Evolutionary conservation across 495 filamentous ascomycete species (phyloP).

Genomic region (Penicillium salamii): DNA sequence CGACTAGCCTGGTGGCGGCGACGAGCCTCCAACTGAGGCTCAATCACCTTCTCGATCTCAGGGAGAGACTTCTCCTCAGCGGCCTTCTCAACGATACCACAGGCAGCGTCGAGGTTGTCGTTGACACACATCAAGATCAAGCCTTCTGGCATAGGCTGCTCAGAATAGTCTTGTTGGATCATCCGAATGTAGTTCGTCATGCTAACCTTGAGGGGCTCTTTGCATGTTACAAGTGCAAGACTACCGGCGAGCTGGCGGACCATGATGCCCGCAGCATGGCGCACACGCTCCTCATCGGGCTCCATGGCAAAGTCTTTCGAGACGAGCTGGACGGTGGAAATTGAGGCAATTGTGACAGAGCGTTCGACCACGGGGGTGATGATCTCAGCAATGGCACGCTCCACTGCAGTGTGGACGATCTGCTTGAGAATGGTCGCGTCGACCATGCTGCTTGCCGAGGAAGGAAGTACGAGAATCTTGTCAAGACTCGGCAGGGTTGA

Average conservation of each 20-base stretch:
- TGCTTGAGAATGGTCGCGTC: constrained; percentile 68
- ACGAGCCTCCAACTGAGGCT: constrained; percentile 67
- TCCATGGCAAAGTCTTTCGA: constrained; percentile 95
- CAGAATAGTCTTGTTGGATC: constrained; percentile 60
- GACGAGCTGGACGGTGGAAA: constrained; percentile 89
- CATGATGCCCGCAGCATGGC: constrained; percentile 82
- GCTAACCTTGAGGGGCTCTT: constrained; percentile 92
- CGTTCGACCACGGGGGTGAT: constrained; percentile 95
- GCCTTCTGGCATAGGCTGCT: constrained; percentile 82
- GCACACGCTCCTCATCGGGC: constrained; percentile 79
- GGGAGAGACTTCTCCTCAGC: constrained; percentile 89
- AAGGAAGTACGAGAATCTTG: constrained; percentile 68
- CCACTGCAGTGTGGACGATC: constrained; percentile 79
- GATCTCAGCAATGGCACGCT: constrained; percentile 86
- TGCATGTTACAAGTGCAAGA: constrained; percentile 94
- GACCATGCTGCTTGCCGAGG: constrained; percentile 68
- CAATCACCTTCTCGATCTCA: constrained; percentile 91
- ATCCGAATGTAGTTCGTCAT: constrained; percentile 96
- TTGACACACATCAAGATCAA: constrained; percentile 96
- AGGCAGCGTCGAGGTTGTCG: constrained; percentile 91
- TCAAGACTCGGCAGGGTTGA: constrained; percentile 77
- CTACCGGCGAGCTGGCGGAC: constrained; percentile 89
- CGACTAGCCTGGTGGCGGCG: constrained; percentile 67
- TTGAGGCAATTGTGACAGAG: constrained; percentile 95
- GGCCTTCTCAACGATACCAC: constrained; percentile 86